phyloP scores from a whole-genome alignment of 176 grass and related monocot genomes.

The Stipa capillata region DNA sequence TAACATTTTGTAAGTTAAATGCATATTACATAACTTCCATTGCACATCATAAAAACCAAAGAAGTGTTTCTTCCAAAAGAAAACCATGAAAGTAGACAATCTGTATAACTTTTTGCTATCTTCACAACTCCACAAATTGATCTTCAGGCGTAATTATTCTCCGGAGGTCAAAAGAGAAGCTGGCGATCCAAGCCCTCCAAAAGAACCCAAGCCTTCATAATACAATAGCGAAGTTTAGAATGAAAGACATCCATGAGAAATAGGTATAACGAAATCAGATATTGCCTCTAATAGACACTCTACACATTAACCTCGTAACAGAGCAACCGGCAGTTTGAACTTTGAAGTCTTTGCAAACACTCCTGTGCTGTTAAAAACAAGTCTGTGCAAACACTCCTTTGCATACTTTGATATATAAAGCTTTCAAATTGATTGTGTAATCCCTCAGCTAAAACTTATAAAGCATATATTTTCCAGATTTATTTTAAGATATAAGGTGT shows the following conservation, averaged over 20 bases:
- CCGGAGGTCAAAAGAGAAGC: conserved; percentile 80
- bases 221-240: background rate
- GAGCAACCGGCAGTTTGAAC: background rate
- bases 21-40: too few species aligned
- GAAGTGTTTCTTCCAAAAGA: too few species aligned
- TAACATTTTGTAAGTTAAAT: too few species aligned
- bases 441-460: background rate
- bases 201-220: conserved; percentile 62
- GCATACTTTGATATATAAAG: too few species aligned
- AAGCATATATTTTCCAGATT: background rate
- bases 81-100: too few species aligned
- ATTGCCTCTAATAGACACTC: background rate
- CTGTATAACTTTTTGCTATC: too few species aligned
- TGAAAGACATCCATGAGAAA: background rate
- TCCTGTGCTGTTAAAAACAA: background rate
- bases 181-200: conserved; percentile 80
- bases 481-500: background rate
- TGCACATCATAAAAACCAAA: too few species aligned
- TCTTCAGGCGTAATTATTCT: conserved; percentile 80
- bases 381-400: too few species aligned
- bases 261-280: background rate
- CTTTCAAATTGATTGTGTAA: background rate
- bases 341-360: background rate
- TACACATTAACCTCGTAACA: background rate
- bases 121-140: too few species aligned